Evolutionary conservation across 345 rosid species (phyloP), one percentile per base, ranked within the genome.

Genomic region (Ceriops zippeliana): DNA sequence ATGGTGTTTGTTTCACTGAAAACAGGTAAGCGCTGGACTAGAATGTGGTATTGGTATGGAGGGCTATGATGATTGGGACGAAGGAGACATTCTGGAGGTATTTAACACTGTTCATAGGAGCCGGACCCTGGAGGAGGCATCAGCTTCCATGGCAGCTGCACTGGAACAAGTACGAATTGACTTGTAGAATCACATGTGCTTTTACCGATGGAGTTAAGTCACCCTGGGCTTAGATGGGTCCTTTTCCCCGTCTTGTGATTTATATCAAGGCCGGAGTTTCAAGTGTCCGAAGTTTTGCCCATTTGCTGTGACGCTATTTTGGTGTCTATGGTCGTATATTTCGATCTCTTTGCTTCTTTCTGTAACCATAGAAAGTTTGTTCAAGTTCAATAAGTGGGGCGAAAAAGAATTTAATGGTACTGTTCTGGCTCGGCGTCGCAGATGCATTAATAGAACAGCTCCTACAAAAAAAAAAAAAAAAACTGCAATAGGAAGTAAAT

Each of bases 71-170:
- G 86, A 88, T 51, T 95, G 89, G 91, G 85, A 80, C 73, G 99
- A 85, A 80, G 93, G 99, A 66, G 96, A 95, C 72, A 70, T 64
- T 62, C n/a, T 95, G 0, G 88, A 87, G 80, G 93, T 89, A 65
- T 95, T 86, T 79, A 86, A 85, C 77, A 67, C 81, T 0, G 81
- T 88, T 70, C 84, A 86, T 76, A 95, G 87, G 86, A 88, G 80
- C 81, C 87, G 97, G 60, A 91, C 97, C 13, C 86, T 95, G 22
- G 99, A 91, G 83, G 97, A 91, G 80, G 96, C 99, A 70, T 95
- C 99, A 2, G 96, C 99, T 72, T 85, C 96, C 61, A 86, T 95
- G 92, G 81, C 96, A 63, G 93, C 96, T 49, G 97, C 96, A 5
- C 52, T 89, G 67, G 88, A 91, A 85, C 91, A 73, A 56, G 91